phyloP scores from a whole-genome alignment of 176 grass and related monocot species.

The Eremochloa ophiuroides region DNA sequence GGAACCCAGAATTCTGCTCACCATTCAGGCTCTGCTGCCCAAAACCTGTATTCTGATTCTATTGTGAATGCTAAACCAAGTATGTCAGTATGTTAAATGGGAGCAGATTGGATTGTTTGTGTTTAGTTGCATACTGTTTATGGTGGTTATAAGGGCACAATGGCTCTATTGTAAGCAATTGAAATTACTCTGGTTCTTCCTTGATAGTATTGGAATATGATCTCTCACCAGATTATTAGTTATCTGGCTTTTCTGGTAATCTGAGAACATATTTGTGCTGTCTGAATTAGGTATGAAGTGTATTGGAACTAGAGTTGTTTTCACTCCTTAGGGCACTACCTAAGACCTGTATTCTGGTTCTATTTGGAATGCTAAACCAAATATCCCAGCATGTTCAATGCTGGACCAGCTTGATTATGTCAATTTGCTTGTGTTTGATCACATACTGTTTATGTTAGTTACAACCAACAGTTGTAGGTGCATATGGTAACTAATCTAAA shows the following conservation, averaged over 20 bases:
- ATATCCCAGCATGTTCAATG: no score
- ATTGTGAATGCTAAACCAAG: not conserved
- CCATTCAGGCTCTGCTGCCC: not conserved
- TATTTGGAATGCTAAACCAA: no score
- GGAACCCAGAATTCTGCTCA: not conserved
- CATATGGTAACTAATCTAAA: not conserved
- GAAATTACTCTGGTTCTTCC: not conserved
- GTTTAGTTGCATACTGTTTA: not conserved
- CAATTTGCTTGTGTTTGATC: not conserved
- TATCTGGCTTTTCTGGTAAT: not conserved
- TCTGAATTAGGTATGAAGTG: no score
- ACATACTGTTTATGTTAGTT: not conserved
- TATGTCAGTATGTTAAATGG: not conserved
- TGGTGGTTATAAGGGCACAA: not conserved
- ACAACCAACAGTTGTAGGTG: not conserved
- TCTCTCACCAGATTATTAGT: not conserved
- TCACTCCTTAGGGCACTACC: no score
- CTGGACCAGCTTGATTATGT: no score
- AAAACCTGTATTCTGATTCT: not conserved
- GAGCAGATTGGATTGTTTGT: not conserved
- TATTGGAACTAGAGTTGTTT: no score
- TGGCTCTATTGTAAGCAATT: not conserved
- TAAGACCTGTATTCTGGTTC: no score
- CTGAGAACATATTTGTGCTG: not conserved
- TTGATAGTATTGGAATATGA: not conserved